Evolutionary conservation across 805 yeast species (phyloP).

Genomic region (Zygosaccharomyces pseudorouxii): DNA sequence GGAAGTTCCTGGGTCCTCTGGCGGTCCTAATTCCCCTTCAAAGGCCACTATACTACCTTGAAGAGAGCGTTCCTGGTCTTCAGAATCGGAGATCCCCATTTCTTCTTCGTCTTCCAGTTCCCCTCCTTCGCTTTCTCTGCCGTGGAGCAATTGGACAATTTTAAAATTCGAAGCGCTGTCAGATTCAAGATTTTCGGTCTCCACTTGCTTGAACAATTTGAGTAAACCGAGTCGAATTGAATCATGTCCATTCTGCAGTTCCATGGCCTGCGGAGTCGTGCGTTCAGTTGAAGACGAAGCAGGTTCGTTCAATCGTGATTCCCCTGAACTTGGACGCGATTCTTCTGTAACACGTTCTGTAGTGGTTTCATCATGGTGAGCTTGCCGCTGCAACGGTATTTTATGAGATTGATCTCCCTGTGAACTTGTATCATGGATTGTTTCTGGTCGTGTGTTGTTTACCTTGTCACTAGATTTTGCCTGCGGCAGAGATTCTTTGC

Average conservation of each 20-base stretch:
- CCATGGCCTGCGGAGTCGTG: neutral
- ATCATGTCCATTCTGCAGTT: neutral
- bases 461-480: neutral
- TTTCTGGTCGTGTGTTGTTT: neutral
- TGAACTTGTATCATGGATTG: neutral
- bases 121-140: neutral
- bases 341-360: neutral
- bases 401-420: neutral
- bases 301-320: neutral
- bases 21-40: constrained; percentile 4
- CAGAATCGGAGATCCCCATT: neutral
- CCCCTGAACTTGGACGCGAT: neutral
- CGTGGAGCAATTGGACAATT: neutral
- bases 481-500: neutral
- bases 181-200: neutral
- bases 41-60: constrained; percentile 4
- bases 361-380: neutral
- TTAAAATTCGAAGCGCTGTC: neutral
- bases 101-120: neutral
- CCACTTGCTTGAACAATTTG: neutral
- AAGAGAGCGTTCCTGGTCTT: neutral
- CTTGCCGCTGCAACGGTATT: neutral
- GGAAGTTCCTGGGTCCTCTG: constrained; percentile 4
- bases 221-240: neutral
- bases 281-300: neutral